A percentile compares a stretch with the other conserved stretches of the same genome.
Evolutionary conservation across 768 basidiomycete species (phyloP).

Genomic region (Sistotremastrum suecicum): DNA sequence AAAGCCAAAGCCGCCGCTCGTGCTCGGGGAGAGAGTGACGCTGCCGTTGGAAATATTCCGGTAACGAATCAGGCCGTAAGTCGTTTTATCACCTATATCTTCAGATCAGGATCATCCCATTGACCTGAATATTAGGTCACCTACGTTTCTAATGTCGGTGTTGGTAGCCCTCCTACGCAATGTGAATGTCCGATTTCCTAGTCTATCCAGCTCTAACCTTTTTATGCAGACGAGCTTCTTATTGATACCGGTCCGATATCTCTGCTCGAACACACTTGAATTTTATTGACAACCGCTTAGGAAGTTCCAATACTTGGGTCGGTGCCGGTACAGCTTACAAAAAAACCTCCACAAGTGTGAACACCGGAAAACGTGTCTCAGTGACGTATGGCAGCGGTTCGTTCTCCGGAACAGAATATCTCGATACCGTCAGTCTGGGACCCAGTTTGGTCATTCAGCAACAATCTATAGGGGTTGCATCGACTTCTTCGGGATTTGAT

Average conservation of each 20-base stretch:
- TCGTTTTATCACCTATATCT: no score
- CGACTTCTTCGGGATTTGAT: slow-evolving; percentile 26
- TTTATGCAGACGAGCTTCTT: no score
- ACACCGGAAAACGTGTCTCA: no score
- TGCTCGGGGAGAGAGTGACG: neutral
- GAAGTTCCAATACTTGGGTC: slow-evolving; percentile 14
- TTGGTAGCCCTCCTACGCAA: slow-evolving; percentile 26
- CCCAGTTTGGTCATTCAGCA: slow-evolving; percentile 30
- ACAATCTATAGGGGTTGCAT: slow-evolving; percentile 35
- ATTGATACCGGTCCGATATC: no score
- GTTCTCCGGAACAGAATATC: slow-evolving; percentile 39
- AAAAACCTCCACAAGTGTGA: slow-evolving; percentile 5
- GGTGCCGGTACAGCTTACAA: slow-evolving; percentile 7
- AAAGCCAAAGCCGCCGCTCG: slow-evolving; percentile 6
- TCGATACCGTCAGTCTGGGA: slow-evolving; percentile 31
- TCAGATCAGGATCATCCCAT: no score
- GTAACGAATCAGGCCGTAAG: slow-evolving; percentile 26
- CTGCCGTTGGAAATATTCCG: slow-evolving; percentile 16
- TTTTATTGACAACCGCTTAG: no score
- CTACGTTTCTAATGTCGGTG: slow-evolving; percentile 19
- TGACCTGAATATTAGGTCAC: no score
- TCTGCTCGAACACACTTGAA: no score
- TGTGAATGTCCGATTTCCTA: no score
- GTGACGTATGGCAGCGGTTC: slow-evolving; percentile 43
- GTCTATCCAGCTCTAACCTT: no score